Evolutionary conservation across 1,284 basidiomycete genomes (phyloP).

Genomic region (Termitomyces sp.): DNA sequence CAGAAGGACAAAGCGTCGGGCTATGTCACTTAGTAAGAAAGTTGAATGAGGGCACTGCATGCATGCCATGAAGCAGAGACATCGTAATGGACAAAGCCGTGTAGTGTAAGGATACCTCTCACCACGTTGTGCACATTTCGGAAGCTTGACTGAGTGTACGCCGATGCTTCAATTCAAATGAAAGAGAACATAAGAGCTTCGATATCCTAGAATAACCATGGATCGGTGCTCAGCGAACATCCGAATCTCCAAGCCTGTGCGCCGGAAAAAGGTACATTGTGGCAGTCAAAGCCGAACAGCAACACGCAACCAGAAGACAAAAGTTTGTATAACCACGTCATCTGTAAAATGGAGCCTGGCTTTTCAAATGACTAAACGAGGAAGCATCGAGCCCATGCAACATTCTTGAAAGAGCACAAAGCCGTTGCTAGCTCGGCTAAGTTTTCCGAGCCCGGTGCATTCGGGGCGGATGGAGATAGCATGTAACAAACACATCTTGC

Average conservation of each 20-base stretch:
- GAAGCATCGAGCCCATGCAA: neutral
- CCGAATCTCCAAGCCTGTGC: neutral
- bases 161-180: too few relatives aligned
- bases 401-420: neutral
- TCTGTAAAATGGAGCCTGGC: neutral
- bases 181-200: neutral
- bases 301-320: neutral
- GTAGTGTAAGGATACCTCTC: neutral
- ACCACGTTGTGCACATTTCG: neutral
- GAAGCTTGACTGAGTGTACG: neutral
- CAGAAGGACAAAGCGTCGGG: neutral
- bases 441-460: neutral
- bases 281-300: neutral
- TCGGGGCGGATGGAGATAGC: neutral
- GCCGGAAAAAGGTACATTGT: too few relatives aligned
- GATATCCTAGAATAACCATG: too few relatives aligned
- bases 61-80: neutral
- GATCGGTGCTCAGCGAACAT: neutral
- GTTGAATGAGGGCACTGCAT: neutral
- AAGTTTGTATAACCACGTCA: neutral
- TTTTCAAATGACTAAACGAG: neutral
- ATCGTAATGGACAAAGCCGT: neutral
- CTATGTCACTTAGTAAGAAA: neutral
- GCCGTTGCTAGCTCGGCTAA: neutral
- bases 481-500: neutral